Evolutionary conservation across 352 stramenopile genomes (phyloP).

Genomic region (Phytophthora cajani): DNA sequence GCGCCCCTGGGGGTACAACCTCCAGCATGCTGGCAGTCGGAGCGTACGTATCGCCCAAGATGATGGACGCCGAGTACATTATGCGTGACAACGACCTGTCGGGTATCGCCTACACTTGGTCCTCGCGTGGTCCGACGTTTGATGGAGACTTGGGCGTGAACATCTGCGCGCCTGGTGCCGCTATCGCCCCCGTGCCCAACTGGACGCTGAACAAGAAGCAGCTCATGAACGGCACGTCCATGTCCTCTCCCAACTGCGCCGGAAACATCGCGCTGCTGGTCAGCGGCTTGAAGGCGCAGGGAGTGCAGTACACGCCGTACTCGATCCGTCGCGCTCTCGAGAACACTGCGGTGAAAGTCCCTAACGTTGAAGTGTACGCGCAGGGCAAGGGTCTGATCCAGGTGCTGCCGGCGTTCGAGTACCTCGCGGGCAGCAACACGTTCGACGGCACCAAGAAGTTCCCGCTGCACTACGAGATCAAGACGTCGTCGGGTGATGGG

Average conservation of each 20-base stretch:
- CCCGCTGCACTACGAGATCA: slow-evolving; percentile 61
- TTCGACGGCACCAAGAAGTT: slow-evolving; percentile 76
- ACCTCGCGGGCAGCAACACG: slow-evolving; percentile 48
- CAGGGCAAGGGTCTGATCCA: slow-evolving; percentile 87
- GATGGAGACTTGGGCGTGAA: slow-evolving; percentile 93
- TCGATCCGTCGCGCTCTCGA: slow-evolving; percentile 90
- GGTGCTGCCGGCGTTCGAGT: slow-evolving; percentile 80
- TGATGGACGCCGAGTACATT: slow-evolving; percentile 94
- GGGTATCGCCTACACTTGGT: slow-evolving; percentile 92
- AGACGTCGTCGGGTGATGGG: slow-evolving; percentile 47
- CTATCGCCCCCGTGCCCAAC: slow-evolving; percentile 94
- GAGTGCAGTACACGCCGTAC: slow-evolving; percentile 85
- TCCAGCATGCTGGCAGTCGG: slow-evolving; percentile 92
- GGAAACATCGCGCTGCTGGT: slow-evolving; percentile 95
- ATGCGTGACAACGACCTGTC: slow-evolving; percentile 76
- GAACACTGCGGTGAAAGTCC: slow-evolving; percentile 76
- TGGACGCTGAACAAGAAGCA: slow-evolving; percentile 96
- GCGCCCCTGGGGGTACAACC: slow-evolving; percentile 91
- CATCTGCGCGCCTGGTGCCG: slow-evolving; percentile 94
- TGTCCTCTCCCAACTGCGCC: slow-evolving; percentile 95
- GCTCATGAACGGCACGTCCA: slow-evolving; percentile 98
- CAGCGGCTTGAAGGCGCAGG: slow-evolving; percentile 86
- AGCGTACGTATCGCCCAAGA: slow-evolving; percentile 95
- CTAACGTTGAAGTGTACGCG: slow-evolving; percentile 73
- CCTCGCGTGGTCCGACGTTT: slow-evolving; percentile 90